Percentiles rank a stretch among this genome's conserved stretches.
Evolutionary conservation across 2,329 filamentous ascomycete species (phyloP).

Genomic region (Diaporthe vaccinii): DNA sequence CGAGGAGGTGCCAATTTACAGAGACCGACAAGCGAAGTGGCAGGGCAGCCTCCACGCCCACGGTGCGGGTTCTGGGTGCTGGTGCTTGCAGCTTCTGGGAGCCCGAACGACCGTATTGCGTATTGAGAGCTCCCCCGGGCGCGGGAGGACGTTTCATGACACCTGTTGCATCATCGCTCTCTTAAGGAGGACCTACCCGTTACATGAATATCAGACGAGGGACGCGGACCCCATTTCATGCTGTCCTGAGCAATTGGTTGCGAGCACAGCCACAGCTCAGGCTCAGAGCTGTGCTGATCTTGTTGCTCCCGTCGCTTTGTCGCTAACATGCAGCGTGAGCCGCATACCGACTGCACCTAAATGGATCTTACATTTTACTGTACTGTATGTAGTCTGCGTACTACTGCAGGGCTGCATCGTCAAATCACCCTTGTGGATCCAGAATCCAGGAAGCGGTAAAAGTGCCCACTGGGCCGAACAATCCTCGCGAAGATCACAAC

Average conservation of each 20-base stretch:
- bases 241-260: background rate
- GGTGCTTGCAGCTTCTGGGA: conserved; percentile 6
- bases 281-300: conserved; percentile 6
- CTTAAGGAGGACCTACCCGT: background rate
- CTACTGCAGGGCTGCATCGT: background rate
- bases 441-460: background rate
- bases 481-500: conserved; percentile 7
- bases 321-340: background rate
- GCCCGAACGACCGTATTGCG: background rate
- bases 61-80: background rate
- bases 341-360: background rate
- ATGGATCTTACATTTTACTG: background rate
- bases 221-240: background rate
- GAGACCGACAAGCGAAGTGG: background rate
- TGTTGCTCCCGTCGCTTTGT: background rate
- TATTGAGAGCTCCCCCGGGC: conserved; percentile 21
- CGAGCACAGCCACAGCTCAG: conserved; percentile 17
- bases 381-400: background rate
- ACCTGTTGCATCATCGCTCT: conserved; percentile 34
- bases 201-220: conserved; percentile 33
- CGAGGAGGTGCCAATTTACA: conserved; percentile 29
- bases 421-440: background rate
- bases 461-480: background rate
- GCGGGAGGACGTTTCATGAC: conserved; percentile 29
- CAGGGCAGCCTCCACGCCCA: conserved; percentile 9